phyloP scores from a whole-genome alignment of 2,329 filamentous ascomycete species.

The Neopestalotiopsis clavispora region DNA sequence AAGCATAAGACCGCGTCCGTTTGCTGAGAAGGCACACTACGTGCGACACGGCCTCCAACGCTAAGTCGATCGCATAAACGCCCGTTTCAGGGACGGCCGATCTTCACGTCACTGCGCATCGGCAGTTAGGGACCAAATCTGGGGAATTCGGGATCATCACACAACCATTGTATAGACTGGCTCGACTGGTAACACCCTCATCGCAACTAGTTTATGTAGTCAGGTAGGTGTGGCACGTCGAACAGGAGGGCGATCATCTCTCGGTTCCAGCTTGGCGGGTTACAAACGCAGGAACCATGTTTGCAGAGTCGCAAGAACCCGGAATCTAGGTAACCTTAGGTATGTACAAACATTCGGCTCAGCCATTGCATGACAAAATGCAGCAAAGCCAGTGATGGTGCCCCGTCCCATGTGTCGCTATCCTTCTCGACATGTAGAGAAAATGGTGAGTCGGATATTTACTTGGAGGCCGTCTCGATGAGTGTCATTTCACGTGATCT shows the following conservation, averaged over 20 bases:
- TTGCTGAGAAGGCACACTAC: neutral
- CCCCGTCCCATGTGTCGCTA: too few species aligned
- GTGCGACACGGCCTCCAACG: neutral
- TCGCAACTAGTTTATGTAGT: neutral
- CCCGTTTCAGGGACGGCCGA: constrained; percentile 11
- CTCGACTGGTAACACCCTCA: neutral
- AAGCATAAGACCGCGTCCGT: neutral
- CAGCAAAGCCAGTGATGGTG: too few species aligned
- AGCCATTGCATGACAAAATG: neutral
- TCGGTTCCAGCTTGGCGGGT: constrained; percentile 3
- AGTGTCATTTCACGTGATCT: too few species aligned
- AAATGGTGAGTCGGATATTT: too few species aligned
- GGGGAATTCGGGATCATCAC: constrained; percentile 3
- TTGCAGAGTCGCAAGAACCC: neutral
- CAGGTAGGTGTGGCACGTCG: neutral
- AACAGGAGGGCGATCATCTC: neutral
- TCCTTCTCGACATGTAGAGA: too few species aligned
- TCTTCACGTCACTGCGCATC: constrained; percentile 8
- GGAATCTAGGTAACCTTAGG: neutral
- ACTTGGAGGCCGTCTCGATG: too few species aligned
- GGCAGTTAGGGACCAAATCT: constrained; percentile 1
- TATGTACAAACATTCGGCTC: neutral
- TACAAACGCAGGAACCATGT: neutral
- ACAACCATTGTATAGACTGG: too few species aligned
- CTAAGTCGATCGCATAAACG: constrained; percentile 3